phyloP scores from a whole-genome alignment of 345 rosid species.

The Mangifera indica region DNA sequence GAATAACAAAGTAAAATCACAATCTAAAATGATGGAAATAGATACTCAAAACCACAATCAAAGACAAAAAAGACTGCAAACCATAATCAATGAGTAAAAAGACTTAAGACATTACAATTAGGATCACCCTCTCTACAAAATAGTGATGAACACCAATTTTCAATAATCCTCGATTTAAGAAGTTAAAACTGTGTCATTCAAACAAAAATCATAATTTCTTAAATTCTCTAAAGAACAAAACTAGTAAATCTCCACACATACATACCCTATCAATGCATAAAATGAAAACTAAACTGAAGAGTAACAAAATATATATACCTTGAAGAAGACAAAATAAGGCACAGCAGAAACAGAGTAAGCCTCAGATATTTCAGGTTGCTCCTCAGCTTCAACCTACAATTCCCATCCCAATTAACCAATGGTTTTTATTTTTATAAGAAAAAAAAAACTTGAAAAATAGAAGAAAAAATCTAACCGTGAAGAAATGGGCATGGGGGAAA shows the following conservation, averaged over 20 bases:
- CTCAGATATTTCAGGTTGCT: slow-evolving; percentile 88
- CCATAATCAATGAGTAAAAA: not conserved
- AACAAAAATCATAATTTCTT: not conserved
- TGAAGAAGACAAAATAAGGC: slow-evolving; percentile 82
- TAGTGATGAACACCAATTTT: not conserved
- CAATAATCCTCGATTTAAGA: not conserved
- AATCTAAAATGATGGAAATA: not conserved
- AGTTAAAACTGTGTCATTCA: not conserved
- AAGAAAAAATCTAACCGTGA: slow-evolving; percentile 51
- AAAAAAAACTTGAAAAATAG: not conserved
- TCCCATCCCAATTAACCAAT: not conserved
- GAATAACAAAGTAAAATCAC: not conserved
- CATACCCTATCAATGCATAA: not conserved
- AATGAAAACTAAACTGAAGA: not conserved
- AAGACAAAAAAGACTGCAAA: not conserved
- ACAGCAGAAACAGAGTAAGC: slow-evolving; percentile 81
- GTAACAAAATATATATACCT: slow-evolving; percentile 40
- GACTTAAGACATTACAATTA: not conserved
- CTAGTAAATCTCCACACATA: not conserved
- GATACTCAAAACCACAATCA: not conserved
- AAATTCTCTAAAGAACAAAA: not conserved
- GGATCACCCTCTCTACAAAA: not conserved
- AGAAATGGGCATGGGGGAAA: slow-evolving; percentile 76
- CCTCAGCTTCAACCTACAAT: slow-evolving; percentile 95
- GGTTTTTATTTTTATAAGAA: no score